Evolutionary conservation across 2,329 filamentous ascomycete species (phyloP).

Genomic region (Chalaropsis ovoidea): DNA sequence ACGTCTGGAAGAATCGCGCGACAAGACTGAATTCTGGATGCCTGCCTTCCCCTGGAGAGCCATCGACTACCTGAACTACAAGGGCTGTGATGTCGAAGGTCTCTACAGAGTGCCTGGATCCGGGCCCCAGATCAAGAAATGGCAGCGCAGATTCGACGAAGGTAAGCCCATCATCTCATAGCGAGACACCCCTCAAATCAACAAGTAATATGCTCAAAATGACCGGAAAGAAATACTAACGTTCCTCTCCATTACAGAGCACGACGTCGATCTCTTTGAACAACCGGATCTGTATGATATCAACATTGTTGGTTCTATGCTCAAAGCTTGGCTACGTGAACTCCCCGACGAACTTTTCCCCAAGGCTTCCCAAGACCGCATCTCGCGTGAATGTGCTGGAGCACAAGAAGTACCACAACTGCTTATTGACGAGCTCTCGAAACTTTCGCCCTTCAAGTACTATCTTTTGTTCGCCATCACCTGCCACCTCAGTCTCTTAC

Average conservation of each 20-base stretch:
- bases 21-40: conserved; percentile 99
- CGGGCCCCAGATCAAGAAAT: conserved; percentile 81
- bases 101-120: conserved; percentile 88
- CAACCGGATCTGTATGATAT: conserved; percentile 86
- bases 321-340: conserved; percentile 91
- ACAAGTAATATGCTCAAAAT: too few relatives aligned
- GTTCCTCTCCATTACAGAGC: conserved; percentile 43
- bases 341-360: conserved; percentile 92
- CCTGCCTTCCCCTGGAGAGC: conserved; percentile 89
- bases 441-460: conserved; percentile 93
- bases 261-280: conserved; percentile 82
- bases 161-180: conserved; percentile 41
- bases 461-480: conserved; percentile 96
- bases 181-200: background rate
- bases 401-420: conserved; percentile 72
- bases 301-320: conserved; percentile 90
- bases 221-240: background rate
- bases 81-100: conserved; percentile 85
- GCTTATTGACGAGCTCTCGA: conserved; percentile 83
- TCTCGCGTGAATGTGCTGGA: conserved; percentile 68
- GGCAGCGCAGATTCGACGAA: conserved; percentile 83
- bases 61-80: conserved; percentile 93
- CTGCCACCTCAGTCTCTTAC: conserved; percentile 82
- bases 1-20: conserved; percentile 71
- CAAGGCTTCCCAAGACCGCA: conserved; percentile 67